Base-by-base conservation (phyloP, 2,329 filamentous ascomycete species). In the Triangularia verruculosa region DNA sequence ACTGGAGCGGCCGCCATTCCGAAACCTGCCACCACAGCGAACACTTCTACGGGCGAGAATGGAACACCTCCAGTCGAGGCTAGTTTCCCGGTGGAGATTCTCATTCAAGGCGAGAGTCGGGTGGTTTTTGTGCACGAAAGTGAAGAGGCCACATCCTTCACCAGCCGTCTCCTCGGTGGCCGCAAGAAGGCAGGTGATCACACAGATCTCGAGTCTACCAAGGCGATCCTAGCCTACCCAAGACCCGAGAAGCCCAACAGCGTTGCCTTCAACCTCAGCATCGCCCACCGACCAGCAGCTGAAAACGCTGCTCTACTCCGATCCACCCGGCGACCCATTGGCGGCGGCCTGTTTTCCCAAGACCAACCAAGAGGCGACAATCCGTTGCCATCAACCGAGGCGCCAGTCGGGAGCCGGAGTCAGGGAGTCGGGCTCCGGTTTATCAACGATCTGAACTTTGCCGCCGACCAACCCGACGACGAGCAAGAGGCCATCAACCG, bases 181-280 rank as follows among this genome's bases (percentile, higher is more conserved):
- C 62, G 78, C 76, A 62, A 82, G 77, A 72, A 70, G 60, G 39
- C 12, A 9, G 7, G 39, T 17, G 61, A 67, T 6, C 65, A 73
- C 66, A 30, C 71, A 68, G 65, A 72, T 65, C 43, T 72, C 62
- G 64, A 69, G 72, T 61, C 78, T 12, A 76, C 79, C 5, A 82
- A 78, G 66, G 83, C 84, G 52, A 85, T 87, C 66, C 80, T 86
- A 30, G 82, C 85, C 2, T 83, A 84, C 66, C 80, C 82, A 3
- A 79, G 80, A 15, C 78, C 76, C 0, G 73, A 76, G 47, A 74
- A 77, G 60, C 72, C 74, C 2, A 71, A 77, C 20, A 81, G 77
- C 69, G 70, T 82, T 22, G 74, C 78, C 0, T 85, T 81, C 73
- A 84, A 85, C 67, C 76, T 86, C 15, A 85, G 78, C 70, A 76